Evolutionary conservation across 2,329 filamentous ascomycete species (phyloP).

Genomic region (Ascocoryne sarcoides): DNA sequence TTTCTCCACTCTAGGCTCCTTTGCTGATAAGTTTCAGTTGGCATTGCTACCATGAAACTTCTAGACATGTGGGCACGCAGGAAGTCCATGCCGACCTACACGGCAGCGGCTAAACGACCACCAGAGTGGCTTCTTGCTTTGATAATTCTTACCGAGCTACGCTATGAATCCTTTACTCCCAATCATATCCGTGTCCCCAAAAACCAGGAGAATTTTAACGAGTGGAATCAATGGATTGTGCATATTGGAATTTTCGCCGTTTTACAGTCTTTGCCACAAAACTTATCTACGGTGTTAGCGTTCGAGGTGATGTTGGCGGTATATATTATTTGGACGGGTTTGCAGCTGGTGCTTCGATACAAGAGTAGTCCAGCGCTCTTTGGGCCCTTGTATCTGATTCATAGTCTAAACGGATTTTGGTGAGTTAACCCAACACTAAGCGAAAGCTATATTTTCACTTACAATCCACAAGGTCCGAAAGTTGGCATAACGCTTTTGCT

Average conservation of each 20-base stretch:
- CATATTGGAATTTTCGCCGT: constrained; percentile 28
- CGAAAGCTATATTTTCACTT: neutral
- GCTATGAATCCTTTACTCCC: constrained; percentile 36
- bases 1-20: neutral
- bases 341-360: constrained; percentile 32
- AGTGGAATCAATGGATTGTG: constrained; percentile 29
- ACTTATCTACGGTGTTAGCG: constrained; percentile 29
- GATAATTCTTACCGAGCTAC: constrained; percentile 32
- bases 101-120: constrained; percentile 20
- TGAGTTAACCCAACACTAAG: constrained; percentile 17
- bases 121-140: constrained; percentile 26
- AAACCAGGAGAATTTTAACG: constrained; percentile 29
- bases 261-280: constrained; percentile 31
- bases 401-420: constrained; percentile 33
- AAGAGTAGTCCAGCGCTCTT: constrained; percentile 32
- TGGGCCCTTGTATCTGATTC: constrained; percentile 31
- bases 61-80: constrained; percentile 33
- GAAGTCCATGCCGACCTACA: constrained; percentile 29
- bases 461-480: constrained; percentile 27
- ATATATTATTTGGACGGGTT: constrained; percentile 33
- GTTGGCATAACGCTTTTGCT: constrained; percentile 35
- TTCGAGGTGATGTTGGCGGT: constrained; percentile 32
- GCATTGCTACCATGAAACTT: constrained; percentile 33
- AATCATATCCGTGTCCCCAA: constrained; percentile 30
- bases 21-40: constrained; percentile 23